Evolutionary conservation across 345 rosid genomes (phyloP).

Genomic region (Eucalyptus brandiana): DNA sequence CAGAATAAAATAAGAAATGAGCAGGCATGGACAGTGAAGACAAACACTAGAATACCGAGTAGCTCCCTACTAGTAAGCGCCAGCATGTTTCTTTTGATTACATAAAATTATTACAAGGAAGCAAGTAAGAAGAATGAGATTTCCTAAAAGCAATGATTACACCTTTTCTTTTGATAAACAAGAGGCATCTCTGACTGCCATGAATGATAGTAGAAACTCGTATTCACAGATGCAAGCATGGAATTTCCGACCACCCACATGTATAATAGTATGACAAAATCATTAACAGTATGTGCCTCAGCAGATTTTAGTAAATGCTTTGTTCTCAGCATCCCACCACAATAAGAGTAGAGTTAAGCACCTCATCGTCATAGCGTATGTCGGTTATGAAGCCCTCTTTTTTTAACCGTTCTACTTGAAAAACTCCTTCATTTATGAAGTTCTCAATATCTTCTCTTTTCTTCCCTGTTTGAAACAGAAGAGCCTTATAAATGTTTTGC

Average conservation of each 20-base stretch:
- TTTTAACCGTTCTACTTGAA: constrained; percentile 72
- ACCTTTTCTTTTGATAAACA: background rate
- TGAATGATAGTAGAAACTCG: background rate
- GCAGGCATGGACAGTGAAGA: background rate
- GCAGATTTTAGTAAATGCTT: background rate
- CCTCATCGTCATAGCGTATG: constrained; percentile 88
- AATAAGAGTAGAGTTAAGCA: constrained; percentile 1
- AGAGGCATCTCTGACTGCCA: background rate
- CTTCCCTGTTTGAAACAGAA: constrained; percentile 45
- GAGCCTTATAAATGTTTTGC: background rate
- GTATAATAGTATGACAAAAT: background rate
- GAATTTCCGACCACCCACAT: background rate
- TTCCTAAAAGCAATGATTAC: background rate
- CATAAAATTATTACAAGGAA: background rate
- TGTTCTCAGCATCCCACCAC: background rate
- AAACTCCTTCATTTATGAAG: constrained; percentile 85
- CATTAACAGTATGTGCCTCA: background rate
- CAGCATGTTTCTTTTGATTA: background rate
- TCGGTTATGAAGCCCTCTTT: constrained; percentile 83
- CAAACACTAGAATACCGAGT: background rate
- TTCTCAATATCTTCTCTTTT: constrained; percentile 66
- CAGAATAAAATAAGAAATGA: background rate
- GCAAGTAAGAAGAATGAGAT: background rate
- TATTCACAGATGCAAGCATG: background rate
- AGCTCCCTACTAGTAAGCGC: background rate